Conservation (phyloP, 2,329 filamentous ascomycete genomes). For the Diaporthe sp. region DNA sequence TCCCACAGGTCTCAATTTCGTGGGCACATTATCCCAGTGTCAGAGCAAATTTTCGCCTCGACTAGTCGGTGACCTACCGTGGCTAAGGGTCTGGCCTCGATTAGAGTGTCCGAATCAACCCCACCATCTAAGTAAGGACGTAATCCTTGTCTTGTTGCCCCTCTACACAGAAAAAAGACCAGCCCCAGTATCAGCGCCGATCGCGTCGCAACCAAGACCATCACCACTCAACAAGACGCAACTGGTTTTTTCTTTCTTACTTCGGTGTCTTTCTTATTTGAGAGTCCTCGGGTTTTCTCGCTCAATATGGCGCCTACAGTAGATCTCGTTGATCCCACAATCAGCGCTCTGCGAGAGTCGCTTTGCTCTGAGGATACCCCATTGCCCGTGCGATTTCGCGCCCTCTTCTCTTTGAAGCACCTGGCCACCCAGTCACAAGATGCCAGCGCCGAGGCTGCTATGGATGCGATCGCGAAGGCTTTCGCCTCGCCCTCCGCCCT, state of each 20-base stretch:
- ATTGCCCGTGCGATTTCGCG: constrained; percentile 91
- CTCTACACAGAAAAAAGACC: neutral
- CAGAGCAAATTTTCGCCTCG: constrained; percentile 1
- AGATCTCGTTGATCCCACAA: constrained; percentile 55
- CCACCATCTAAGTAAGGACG: constrained; percentile 18
- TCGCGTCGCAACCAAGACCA: constrained; percentile 2
- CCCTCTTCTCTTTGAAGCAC: constrained; percentile 97
- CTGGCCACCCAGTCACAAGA: constrained; percentile 78
- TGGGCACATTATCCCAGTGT: no score
- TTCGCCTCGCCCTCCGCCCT: constrained; percentile 89
- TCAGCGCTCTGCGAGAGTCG: constrained; percentile 77
- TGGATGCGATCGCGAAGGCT: constrained; percentile 87
- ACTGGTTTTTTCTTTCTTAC: neutral
- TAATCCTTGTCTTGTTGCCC: constrained; percentile 9
- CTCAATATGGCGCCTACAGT: constrained; percentile 44
- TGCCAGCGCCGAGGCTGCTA: constrained; percentile 69
- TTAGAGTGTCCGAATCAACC: constrained; percentile 1
- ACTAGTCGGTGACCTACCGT: neutral
- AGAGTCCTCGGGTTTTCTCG: neutral
- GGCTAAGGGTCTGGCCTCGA: neutral
- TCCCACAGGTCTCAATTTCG: no score
- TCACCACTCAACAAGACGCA: neutral
- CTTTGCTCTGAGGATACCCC: constrained; percentile 85
- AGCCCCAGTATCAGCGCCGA: neutral
- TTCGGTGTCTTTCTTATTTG: neutral